Evolutionary conservation across 345 rosid genomes (phyloP).

Genomic region (Anacardium occidentale): DNA sequence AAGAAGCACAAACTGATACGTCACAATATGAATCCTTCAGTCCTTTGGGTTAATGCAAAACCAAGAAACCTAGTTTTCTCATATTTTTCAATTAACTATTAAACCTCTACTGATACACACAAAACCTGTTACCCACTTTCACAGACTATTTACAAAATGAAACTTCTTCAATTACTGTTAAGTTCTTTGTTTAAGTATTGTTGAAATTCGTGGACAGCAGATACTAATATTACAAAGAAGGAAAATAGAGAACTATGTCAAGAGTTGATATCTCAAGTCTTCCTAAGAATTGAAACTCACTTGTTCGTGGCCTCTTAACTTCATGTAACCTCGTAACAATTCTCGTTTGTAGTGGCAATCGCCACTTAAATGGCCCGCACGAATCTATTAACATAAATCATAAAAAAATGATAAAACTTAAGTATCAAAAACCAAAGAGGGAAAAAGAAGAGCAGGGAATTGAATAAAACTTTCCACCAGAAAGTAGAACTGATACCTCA

Average conservation of each 20-base stretch:
- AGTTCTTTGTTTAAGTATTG: not conserved
- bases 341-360: conserved; percentile 93
- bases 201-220: not conserved
- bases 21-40: too few species aligned
- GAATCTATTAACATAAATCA: conserved; percentile 49
- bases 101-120: not conserved
- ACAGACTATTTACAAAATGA: not conserved
- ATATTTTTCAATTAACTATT: not conserved
- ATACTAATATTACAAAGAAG: too few species aligned
- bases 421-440: not conserved
- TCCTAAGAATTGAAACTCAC: conserved; percentile 38
- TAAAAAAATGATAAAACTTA: not conserved
- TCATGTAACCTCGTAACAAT: conserved; percentile 67
- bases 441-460: not conserved
- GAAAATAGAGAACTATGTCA: not conserved
- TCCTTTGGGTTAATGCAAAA: not conserved
- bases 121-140: not conserved
- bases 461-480: conserved; percentile 4
- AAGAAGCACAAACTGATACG: too few species aligned
- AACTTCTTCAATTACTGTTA: not conserved
- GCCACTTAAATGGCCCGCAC: conserved; percentile 89
- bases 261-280: conserved; percentile 4
- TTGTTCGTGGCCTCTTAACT: conserved; percentile 86
- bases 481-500: conserved; percentile 45
- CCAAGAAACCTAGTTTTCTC: not conserved